Evolutionary conservation across 2,329 filamentous ascomycete genomes (phyloP), one percentile per base, ranked within the genome.

Genomic region (Xylariaceae sp.): DNA sequence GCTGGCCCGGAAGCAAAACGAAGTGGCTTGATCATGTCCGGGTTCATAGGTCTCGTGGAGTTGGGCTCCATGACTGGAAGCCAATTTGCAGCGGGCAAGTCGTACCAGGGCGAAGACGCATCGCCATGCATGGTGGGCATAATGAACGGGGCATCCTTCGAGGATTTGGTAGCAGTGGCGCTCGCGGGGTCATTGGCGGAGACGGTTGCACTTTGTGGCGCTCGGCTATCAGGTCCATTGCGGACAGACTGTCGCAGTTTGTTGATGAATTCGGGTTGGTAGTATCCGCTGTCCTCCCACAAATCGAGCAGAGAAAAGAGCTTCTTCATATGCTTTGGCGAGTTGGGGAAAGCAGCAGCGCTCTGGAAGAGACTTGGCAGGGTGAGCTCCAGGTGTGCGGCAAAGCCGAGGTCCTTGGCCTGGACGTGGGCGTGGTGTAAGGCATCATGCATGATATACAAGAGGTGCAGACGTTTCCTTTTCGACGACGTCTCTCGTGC

Each of bases 101-200:
- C 90, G 74, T 92, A 89, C 83, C 88, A 96, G 0, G 88, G 85
- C 3, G 82, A 85, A 0, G 83, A 82, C 1, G 81, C 75, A 69
- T 95, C 89, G 47, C 92, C 92, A 71, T 96, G 92, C 58, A 82
- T 83, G 1, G 88, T 79, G 17, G 92, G 92, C 72, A 96, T 81
- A 34, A 88, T 74, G 68, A 85, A 93, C 0, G 88, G 88, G 1
- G 76, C 76, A 61, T 87, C 79, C 66, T 83, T 87, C 13, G 80
- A 75, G 4, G 76, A 70, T 62, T 76, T 77, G 44, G 64, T 68
- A 7, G 9, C 49, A 11, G 64, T 57, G 13, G 66, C 51, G 39
- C 57, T 56, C 8, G 54, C 30, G 57, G 39, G 61, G 51, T 60
- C 70, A 64, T 64, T 65, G 17, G 70, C 65, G n/a, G 69, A 51